phyloP scores from a whole-genome alignment of 2,329 filamentous ascomycete genomes.

The Aspergillus fructus region DNA sequence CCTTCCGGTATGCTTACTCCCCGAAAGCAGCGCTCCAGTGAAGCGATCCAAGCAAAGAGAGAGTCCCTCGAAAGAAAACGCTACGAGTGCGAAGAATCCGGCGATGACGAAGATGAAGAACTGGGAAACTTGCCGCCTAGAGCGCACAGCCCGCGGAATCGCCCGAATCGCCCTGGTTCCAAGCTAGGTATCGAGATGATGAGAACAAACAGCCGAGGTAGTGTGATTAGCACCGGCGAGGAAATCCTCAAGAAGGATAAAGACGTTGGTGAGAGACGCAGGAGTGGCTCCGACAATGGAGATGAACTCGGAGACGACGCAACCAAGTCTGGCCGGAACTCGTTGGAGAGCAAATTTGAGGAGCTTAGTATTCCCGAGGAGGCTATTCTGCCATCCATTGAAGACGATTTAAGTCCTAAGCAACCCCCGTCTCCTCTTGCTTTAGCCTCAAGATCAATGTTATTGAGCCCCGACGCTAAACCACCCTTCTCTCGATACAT shows the following conservation, averaged over 20 bases:
- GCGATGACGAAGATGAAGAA: constrained; percentile 94
- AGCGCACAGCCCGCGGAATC: constrained; percentile 51
- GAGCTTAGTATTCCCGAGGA: constrained; percentile 37
- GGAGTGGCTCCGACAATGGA: constrained; percentile 21
- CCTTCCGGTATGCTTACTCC: constrained; percentile 49
- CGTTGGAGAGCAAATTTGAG: constrained; percentile 33
- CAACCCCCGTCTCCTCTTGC: constrained; percentile 20
- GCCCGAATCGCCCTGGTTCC: constrained; percentile 67
- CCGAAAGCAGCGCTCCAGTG: constrained; percentile 66
- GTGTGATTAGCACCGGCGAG: constrained; percentile 56
- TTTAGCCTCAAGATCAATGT: constrained; percentile 11
- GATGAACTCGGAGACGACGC: constrained; percentile 24
- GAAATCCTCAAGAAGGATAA: constrained; percentile 37
- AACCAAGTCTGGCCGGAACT: constrained; percentile 23
- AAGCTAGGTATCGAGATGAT: constrained; percentile 97
- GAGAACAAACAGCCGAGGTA: constrained; percentile 92
- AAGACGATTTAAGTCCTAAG: constrained; percentile 28
- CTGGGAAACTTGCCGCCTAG: constrained; percentile 60
- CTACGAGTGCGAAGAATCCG: constrained; percentile 77
- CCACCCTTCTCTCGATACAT: constrained; percentile 13
- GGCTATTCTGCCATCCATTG: constrained; percentile 26
- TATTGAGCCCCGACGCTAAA: constrained; percentile 7
- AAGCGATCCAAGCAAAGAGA: constrained; percentile 72
- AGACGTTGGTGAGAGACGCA: constrained; percentile 32
- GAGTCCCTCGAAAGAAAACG: constrained; percentile 72